Percentiles rank a stretch among this genome's conserved stretches.
Evolutionary conservation across 129 eudicot genomes (phyloP).

Genomic region (Erigeron canadensis): DNA sequence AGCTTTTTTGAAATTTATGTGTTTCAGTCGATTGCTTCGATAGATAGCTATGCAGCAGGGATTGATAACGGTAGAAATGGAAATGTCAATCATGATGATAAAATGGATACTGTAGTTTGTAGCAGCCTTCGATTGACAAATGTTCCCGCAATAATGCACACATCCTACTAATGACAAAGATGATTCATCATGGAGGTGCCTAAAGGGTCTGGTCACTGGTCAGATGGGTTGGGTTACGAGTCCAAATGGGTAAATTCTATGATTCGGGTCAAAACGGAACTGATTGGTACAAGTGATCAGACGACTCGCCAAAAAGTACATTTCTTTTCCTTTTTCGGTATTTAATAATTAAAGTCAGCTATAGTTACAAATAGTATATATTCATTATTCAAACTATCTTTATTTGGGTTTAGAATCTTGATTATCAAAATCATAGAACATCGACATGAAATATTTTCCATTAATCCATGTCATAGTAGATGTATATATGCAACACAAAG

Average conservation of each 20-base stretch:
- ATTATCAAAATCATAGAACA: too few relatives aligned
- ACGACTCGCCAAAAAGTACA: background rate
- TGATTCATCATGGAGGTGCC: background rate
- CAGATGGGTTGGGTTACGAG: background rate
- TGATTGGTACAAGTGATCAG: background rate
- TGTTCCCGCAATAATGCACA: conserved; percentile 55
- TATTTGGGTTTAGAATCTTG: too few relatives aligned
- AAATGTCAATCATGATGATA: conserved; percentile 38
- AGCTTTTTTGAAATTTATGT: background rate
- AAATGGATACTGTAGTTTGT: conserved; percentile 49
- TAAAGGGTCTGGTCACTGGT: background rate
- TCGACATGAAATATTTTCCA: too few relatives aligned
- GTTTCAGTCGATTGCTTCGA: conserved; percentile 79
- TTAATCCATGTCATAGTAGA: background rate
- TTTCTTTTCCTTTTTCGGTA: background rate
- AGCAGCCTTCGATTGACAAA: conserved; percentile 60
- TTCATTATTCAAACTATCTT: too few relatives aligned
- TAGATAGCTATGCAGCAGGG: conserved; percentile 77
- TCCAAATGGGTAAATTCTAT: background rate
- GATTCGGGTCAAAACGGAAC: background rate
- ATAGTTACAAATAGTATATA: background rate
- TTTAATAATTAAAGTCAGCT: background rate
- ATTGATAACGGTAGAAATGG: conserved; percentile 46
- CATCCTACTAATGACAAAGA: background rate
- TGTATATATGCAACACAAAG: background rate